A percentile compares a stretch with the other conserved stretches of the same genome.
Evolutionary conservation across 129 eudicot species (phyloP).

Genomic region (Centella asiatica): DNA sequence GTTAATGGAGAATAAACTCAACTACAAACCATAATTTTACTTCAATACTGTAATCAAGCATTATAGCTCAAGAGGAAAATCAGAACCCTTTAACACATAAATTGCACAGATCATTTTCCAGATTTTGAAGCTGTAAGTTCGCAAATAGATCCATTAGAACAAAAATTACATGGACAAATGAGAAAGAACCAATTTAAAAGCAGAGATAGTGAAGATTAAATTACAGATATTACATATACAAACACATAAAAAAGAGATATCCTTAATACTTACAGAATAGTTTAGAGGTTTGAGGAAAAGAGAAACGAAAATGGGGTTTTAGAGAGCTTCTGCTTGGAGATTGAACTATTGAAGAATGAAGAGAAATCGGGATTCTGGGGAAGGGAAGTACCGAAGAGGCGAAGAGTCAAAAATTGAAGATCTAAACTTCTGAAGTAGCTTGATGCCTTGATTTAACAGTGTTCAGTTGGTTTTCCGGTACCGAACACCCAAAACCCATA

Average conservation of each 20-base stretch:
- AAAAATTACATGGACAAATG: not conserved
- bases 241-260: not conserved
- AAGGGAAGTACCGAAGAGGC: no score
- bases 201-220: not conserved
- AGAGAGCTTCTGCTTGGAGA: conserved; percentile 9
- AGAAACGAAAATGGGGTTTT: not conserved
- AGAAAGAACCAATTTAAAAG: no score
- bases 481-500: no score
- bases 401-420: no score
- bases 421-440: no score
- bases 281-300: not conserved
- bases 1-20: not conserved
- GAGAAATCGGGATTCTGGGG: no score
- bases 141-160: not conserved
- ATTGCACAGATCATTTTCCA: not conserved
- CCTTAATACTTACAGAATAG: not conserved
- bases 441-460: no score
- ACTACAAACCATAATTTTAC: not conserved
- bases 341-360: no score
- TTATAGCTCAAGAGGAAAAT: not conserved
- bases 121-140: not conserved
- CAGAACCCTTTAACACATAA: not conserved
- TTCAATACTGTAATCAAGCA: not conserved
- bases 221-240: not conserved
- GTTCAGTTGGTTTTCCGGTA: no score